A percentile compares a stretch with the other conserved stretches of the same genome.
Evolutionary conservation across 148 eudicot genomes (phyloP).

Genomic region (Vaccinium vitisidaea): DNA sequence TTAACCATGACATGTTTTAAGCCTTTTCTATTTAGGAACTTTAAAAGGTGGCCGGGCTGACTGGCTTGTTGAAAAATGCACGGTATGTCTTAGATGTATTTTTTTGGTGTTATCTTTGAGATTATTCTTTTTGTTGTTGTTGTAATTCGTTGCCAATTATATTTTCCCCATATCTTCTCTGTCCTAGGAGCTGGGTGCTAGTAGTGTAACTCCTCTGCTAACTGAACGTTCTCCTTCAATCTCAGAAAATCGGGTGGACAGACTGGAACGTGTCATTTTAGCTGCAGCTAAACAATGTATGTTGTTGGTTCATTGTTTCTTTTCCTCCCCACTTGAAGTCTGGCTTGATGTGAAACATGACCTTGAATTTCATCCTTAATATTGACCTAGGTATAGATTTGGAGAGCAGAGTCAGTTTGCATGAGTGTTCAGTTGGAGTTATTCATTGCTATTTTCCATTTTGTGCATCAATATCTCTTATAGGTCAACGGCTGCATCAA

Average conservation of each 20-base stretch:
- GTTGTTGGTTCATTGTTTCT: slow-evolving; percentile 9
- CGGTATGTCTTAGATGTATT: slow-evolving; percentile 40
- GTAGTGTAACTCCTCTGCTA: slow-evolving; percentile 79
- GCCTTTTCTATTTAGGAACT: slow-evolving; percentile 48
- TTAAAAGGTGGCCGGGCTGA: slow-evolving; percentile 94
- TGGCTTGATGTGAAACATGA: slow-evolving; percentile 4
- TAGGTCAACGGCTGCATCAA: slow-evolving; percentile 94
- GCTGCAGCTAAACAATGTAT: slow-evolving; percentile 95
- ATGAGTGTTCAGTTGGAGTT: background rate
- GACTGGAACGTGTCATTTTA: slow-evolving; percentile 72
- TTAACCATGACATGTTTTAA: slow-evolving; percentile 16
- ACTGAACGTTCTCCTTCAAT: slow-evolving; percentile 82
- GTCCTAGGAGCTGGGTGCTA: slow-evolving; percentile 85
- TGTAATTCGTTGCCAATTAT: background rate
- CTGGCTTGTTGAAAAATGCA: slow-evolving; percentile 99
- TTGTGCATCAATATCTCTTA: slow-evolving; percentile 11
- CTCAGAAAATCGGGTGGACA: slow-evolving; percentile 83
- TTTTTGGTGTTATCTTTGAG: background rate
- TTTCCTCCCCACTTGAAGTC: background rate
- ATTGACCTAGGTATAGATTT: background rate
- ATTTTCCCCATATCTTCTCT: slow-evolving; percentile 7
- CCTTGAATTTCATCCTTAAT: background rate
- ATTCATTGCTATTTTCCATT: background rate
- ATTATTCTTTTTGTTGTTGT: background rate
- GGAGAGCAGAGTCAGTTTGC: slow-evolving; percentile 1